phyloP scores from a whole-genome alignment of 208 protist genomes.

The Crithidia expoeki region DNA sequence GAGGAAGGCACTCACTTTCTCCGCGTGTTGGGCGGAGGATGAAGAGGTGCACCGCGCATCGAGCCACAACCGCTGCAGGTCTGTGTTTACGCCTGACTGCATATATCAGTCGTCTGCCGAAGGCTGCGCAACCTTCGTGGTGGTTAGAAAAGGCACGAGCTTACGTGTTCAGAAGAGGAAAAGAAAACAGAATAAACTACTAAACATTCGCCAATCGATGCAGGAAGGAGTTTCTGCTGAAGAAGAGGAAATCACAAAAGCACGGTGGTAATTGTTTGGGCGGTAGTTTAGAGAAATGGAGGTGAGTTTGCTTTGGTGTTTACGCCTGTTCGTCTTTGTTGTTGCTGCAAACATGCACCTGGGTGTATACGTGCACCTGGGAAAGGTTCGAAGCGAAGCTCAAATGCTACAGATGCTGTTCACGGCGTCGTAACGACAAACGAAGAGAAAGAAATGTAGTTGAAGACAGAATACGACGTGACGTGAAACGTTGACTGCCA shows the following conservation, averaged over 20 bases:
- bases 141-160: too few species aligned
- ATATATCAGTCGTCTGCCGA: too few species aligned
- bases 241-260: neutral
- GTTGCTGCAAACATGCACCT: neutral
- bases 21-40: constrained; percentile 28
- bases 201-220: neutral
- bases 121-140: too few species aligned
- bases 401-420: neutral
- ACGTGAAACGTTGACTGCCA: too few species aligned
- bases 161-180: too few species aligned
- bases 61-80: constrained; percentile 54
- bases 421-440: too few species aligned
- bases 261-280: neutral
- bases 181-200: neutral
- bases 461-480: too few species aligned
- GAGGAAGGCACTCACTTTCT: constrained; percentile 49
- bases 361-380: neutral
- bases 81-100: constrained; percentile 12
- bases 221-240: neutral
- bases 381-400: neutral
- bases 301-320: too few species aligned
- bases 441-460: neutral
- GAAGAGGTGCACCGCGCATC: constrained; percentile 49
- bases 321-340: neutral
- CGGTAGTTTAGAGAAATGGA: too few species aligned